Percentiles rank a stretch among this genome's conserved stretches.
Evolutionary conservation across 371 early-diverging fungal species (phyloP).

Genomic region (Lichtheimia ramosa): DNA sequence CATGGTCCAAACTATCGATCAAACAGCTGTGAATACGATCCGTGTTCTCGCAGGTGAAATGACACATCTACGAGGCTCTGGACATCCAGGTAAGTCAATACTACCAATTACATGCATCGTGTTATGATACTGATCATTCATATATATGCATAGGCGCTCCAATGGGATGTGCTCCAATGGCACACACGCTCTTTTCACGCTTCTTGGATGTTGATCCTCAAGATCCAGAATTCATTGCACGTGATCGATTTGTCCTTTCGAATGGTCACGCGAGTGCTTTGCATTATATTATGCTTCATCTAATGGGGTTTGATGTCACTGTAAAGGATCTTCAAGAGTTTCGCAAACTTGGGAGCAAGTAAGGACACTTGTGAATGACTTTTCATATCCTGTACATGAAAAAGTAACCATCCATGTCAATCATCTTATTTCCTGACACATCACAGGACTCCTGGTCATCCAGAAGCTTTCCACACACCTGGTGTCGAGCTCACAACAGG

Average conservation of each 20-base stretch:
- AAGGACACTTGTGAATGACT: no score
- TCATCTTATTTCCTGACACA: no score
- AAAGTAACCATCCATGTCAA: slow-evolving; percentile 77
- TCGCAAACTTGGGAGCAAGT: slow-evolving; percentile 86
- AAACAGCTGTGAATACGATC: slow-evolving; percentile 80
- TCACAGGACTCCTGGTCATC: slow-evolving; percentile 91
- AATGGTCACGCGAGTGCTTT: slow-evolving; percentile 98
- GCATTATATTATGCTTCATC: slow-evolving; percentile 92
- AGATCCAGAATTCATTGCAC: slow-evolving; percentile 84
- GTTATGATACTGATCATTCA: background rate
- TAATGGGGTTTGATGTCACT: slow-evolving; percentile 85
- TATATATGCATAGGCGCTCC: slow-evolving; percentile 71
- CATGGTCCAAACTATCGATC: slow-evolving; percentile 45
- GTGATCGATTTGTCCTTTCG: slow-evolving; percentile 98
- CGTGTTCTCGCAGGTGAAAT: slow-evolving; percentile 91
- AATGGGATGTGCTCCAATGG: slow-evolving; percentile 97
- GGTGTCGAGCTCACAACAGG: slow-evolving; percentile 99
- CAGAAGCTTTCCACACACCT: slow-evolving; percentile 82
- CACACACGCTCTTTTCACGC: slow-evolving; percentile 87
- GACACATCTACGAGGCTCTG: slow-evolving; percentile 90
- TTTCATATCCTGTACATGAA: no score
- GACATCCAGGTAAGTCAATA: slow-evolving; percentile 74
- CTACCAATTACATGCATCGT: background rate
- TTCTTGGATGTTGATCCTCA: slow-evolving; percentile 71
- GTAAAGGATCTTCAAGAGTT: slow-evolving; percentile 95